Conservation (phyloP, 257 asterid genomes). For the Solanum chiquidenum region DNA sequence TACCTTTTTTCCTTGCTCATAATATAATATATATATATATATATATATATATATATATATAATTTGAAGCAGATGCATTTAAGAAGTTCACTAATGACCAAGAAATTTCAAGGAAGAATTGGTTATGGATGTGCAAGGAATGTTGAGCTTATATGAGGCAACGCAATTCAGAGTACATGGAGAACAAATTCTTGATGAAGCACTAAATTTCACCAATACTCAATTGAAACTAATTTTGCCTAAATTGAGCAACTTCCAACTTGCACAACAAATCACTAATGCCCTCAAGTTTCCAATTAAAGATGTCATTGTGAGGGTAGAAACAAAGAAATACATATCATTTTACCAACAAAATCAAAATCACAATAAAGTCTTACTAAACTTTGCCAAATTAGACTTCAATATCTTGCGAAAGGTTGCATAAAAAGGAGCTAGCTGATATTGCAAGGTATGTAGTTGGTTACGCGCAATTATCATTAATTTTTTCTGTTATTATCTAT, state of each 20-base stretch:
- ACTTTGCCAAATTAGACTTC: no score
- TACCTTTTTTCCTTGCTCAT: background rate
- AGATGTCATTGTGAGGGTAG: constrained; percentile 5
- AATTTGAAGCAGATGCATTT: constrained; percentile 5
- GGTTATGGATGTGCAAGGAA: background rate
- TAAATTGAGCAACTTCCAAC: background rate
- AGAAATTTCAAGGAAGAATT: constrained; percentile 1
- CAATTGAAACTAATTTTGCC: background rate
- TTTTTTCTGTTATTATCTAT: no score
- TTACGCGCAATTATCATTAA: no score
- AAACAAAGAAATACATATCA: constrained; percentile 2
- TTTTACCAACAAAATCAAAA: background rate
- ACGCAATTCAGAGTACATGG: constrained; percentile 8
- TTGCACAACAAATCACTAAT: background rate
- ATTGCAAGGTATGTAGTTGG: background rate
- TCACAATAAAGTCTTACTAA: background rate
- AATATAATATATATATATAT: no score
- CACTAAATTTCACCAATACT: constrained; percentile 8
- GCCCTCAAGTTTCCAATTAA: constrained; percentile 12
- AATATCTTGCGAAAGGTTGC: background rate
- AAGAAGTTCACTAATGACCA: constrained; percentile 9
- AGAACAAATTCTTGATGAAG: constrained; percentile 1
- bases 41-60: no score
- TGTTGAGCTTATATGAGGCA: constrained; percentile 25
- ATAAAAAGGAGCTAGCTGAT: constrained; percentile 8